Percentiles rank a stretch among this genome's conserved stretches.
Conservation (phyloP, 2,329 filamentous ascomycete genomes). For the Calonectria naviculata region DNA sequence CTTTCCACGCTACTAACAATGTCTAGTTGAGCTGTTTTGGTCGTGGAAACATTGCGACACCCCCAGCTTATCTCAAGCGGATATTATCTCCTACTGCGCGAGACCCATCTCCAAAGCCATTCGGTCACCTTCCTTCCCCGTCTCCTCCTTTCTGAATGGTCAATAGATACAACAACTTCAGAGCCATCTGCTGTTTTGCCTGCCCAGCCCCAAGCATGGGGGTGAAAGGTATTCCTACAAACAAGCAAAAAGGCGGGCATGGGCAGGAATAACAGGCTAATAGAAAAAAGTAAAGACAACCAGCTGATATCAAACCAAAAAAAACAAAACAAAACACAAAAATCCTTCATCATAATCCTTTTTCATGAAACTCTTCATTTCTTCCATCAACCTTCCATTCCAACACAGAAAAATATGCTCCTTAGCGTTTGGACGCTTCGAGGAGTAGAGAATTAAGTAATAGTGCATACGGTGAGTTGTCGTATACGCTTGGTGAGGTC, state of each 20-base stretch:
- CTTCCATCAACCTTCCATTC: constrained; percentile 21
- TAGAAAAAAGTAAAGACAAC: constrained; percentile 20
- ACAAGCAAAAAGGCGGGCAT: constrained; percentile 26
- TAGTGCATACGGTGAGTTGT: constrained; percentile 26
- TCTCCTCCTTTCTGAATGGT: constrained; percentile 13
- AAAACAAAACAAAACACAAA: constrained; percentile 16
- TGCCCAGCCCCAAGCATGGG: constrained; percentile 14
- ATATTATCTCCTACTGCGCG: constrained; percentile 21
- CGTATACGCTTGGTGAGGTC: constrained; percentile 28
- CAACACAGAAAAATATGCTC: constrained; percentile 11
- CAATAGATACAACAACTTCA: constrained; percentile 24
- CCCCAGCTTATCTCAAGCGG: constrained; percentile 1
- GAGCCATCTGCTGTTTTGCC: constrained; percentile 14
- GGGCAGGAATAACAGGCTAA: not conserved
- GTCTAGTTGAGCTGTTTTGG: not conserved
- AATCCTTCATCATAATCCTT: constrained; percentile 28
- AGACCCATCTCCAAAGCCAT: constrained; percentile 19
- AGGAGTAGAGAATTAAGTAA: constrained; percentile 39
- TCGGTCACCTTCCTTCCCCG: not conserved
- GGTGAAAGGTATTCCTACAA: constrained; percentile 32
- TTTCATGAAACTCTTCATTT: constrained; percentile 26
- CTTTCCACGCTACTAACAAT: not conserved
- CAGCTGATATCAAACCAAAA: constrained; percentile 20
- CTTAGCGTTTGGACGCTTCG: constrained; percentile 28
- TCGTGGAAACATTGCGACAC: not conserved